Percentiles rank a stretch among this genome's conserved stretches.
phyloP scores from a whole-genome alignment of 2,329 filamentous ascomycete genomes.

The Leptodontidium sp. region DNA sequence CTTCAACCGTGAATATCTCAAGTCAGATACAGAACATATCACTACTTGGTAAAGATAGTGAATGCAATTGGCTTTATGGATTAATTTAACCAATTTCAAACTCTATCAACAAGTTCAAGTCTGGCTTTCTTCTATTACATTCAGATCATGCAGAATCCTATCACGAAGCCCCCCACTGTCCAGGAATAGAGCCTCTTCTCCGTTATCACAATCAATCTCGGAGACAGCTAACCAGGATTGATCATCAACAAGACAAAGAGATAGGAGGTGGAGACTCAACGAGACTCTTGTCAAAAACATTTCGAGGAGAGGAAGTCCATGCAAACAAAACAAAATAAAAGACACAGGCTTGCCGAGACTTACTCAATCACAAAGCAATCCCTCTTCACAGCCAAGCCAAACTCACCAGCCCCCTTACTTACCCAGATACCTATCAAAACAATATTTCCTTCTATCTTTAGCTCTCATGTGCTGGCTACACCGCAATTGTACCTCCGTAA shows the following conservation, averaged over 20 bases:
- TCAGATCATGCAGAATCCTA: neutral
- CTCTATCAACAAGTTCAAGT: too few relatives aligned
- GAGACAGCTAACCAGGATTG: neutral
- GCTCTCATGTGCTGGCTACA: neutral
- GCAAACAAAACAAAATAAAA: neutral
- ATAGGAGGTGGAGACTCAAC: neutral
- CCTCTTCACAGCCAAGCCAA: too few relatives aligned
- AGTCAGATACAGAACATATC: neutral
- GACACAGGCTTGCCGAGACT: neutral
- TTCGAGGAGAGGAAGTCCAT: neutral
- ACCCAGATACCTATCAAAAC: too few relatives aligned
- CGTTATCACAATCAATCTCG: slow-evolving; percentile 7
- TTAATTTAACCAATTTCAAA: too few relatives aligned
- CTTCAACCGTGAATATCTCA: neutral
- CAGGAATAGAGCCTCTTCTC: neutral
- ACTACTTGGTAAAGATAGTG: too few relatives aligned
- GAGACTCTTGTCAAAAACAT: neutral
- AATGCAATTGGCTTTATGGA: too few relatives aligned
- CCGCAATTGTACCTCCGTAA: neutral
- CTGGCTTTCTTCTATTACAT: too few relatives aligned
- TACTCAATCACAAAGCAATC: neutral
- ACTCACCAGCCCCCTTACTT: neutral
- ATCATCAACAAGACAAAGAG: too few relatives aligned
- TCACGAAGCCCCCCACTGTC: neutral
- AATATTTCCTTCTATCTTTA: neutral